Percentiles rank a stretch among this genome's conserved stretches.
These are phyloP conservation scores for Crithidia brevicula DNA, from an alignment of 208 protist genomes.

Conservation along the genomic window DNA sequence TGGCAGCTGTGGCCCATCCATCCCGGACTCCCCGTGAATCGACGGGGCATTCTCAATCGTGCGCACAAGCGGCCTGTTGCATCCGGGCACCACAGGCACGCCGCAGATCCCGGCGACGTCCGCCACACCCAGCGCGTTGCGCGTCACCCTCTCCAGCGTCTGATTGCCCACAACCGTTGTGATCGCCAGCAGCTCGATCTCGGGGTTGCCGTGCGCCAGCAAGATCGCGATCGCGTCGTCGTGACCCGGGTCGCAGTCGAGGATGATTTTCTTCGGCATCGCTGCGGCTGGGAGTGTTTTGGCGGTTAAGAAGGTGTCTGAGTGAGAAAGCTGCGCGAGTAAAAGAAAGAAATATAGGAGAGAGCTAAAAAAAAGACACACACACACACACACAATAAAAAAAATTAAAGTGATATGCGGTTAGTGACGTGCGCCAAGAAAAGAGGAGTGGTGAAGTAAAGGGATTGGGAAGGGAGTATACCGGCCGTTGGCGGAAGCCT, in stretches of 20 bases:
- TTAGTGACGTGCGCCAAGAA: too few relatives aligned
- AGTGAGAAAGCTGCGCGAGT: too few relatives aligned
- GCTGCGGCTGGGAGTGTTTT: too few relatives aligned
- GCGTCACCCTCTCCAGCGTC: constrained; percentile 78
- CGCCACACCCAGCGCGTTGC: constrained; percentile 57
- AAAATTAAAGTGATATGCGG: too few relatives aligned
- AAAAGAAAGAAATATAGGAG: not conserved
- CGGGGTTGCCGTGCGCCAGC: constrained; percentile 60
- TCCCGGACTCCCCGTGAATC: constrained; percentile 78
- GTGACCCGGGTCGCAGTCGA: constrained; percentile 89
- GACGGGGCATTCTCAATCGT: constrained; percentile 34
- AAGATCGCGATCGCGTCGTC: constrained; percentile 87
- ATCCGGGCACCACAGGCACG: constrained; percentile 53
- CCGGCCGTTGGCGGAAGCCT: too few relatives aligned
- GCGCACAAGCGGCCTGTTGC: constrained; percentile 47
- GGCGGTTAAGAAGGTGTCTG: too few relatives aligned
- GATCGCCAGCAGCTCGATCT: constrained; percentile 77
- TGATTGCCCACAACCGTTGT: constrained; percentile 87
- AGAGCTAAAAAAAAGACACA: not conserved
- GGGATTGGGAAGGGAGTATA: too few relatives aligned
- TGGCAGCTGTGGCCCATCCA: constrained; percentile 39
- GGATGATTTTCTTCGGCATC: constrained; percentile 69
- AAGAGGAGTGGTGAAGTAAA: not conserved
- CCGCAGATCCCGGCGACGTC: constrained; percentile 42
- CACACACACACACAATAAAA: not conserved